phyloP scores from a whole-genome alignment of 257 asterid genomes.

The Salvia hispanica region DNA sequence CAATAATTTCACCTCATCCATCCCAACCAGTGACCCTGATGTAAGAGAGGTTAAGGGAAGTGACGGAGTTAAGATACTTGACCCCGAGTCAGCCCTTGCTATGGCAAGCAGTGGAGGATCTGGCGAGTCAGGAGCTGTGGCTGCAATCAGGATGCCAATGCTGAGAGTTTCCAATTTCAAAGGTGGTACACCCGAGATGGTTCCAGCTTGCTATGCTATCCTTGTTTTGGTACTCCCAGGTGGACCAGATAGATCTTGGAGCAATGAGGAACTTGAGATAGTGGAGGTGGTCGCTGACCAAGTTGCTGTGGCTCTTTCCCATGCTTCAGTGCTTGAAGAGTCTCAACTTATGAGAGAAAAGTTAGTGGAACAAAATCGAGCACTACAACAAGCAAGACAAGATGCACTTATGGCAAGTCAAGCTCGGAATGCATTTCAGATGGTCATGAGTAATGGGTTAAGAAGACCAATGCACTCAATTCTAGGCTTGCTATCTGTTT shows the following conservation, averaged over 20 bases:
- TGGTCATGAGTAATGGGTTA: conserved; percentile 80
- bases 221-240: conserved; percentile 82
- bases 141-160: conserved; percentile 98
- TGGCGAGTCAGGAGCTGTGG: conserved; percentile 68
- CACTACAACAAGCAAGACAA: conserved; percentile 73
- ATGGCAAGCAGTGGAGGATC: conserved; percentile 63
- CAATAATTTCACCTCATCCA: conserved; percentile 29
- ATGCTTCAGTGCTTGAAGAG: conserved; percentile 93
- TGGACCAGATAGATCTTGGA: conserved; percentile 70
- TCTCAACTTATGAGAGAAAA: conserved; percentile 77
- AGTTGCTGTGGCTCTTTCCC: conserved; percentile 95
- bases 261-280: conserved; percentile 72
- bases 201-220: conserved; percentile 82
- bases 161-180: conserved; percentile 76
- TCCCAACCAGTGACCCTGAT: conserved; percentile 59
- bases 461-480: conserved; percentile 94
- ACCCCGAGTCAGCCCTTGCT: conserved; percentile 67
- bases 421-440: conserved; percentile 79
- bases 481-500: conserved; percentile 66
- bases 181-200: conserved; percentile 86
- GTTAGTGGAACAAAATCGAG: conserved; percentile 75
- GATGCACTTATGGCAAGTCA: conserved; percentile 85
- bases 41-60: conserved; percentile 64
- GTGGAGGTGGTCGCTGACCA: conserved; percentile 88
- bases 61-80: conserved; percentile 67